These are phyloP conservation scores for Sporisorium graminicola DNA, from an alignment of 1,284 basidiomycete genomes.

Conservation along the genomic window DNA sequence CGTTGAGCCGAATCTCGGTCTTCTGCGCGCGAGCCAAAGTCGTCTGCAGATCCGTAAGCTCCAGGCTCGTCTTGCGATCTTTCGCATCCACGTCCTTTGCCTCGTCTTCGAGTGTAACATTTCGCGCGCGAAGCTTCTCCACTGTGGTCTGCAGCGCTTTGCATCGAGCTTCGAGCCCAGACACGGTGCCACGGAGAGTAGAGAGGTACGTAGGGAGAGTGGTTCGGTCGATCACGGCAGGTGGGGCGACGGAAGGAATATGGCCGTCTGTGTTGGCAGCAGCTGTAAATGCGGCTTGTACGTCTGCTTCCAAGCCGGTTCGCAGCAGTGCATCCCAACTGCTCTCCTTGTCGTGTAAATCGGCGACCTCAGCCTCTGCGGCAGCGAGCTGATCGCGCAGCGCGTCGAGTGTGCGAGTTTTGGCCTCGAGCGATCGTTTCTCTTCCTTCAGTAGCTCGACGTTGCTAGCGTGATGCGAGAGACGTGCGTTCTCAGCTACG, in stretches of 20 bases:
- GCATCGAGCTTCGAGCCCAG: slow-evolving; percentile 48
- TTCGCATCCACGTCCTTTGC: slow-evolving; percentile 49
- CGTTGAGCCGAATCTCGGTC: slow-evolving; percentile 21
- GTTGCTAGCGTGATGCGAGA: slow-evolving; percentile 37
- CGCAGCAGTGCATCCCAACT: slow-evolving; percentile 42
- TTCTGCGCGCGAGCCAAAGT: slow-evolving; percentile 21
- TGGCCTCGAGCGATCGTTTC: slow-evolving; percentile 59
- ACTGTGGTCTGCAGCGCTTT: slow-evolving; percentile 29
- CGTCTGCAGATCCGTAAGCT: slow-evolving; percentile 61
- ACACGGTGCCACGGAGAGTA: slow-evolving; percentile 46
- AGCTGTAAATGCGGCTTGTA: slow-evolving; percentile 44
- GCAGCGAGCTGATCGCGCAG: slow-evolving; percentile 42
- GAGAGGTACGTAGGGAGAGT: slow-evolving; percentile 55
- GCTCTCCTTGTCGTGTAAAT: slow-evolving; percentile 51
- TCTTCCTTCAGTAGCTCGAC: slow-evolving; percentile 63
- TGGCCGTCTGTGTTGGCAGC: slow-evolving; percentile 33
- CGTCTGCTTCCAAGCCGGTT: slow-evolving; percentile 15
- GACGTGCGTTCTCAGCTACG: slow-evolving; percentile 44
- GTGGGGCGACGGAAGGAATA: slow-evolving; percentile 15
- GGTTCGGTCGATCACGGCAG: slow-evolving; percentile 27
- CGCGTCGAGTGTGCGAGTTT: slow-evolving; percentile 46
- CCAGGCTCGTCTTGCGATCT: slow-evolving; percentile 52
- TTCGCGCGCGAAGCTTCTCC: slow-evolving; percentile 46
- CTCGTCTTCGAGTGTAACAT: slow-evolving; percentile 40
- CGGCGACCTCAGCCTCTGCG: slow-evolving; percentile 55